Evolutionary conservation across 2,329 filamentous ascomycete genomes (phyloP).

Genomic region (Claviceps cyperi): DNA sequence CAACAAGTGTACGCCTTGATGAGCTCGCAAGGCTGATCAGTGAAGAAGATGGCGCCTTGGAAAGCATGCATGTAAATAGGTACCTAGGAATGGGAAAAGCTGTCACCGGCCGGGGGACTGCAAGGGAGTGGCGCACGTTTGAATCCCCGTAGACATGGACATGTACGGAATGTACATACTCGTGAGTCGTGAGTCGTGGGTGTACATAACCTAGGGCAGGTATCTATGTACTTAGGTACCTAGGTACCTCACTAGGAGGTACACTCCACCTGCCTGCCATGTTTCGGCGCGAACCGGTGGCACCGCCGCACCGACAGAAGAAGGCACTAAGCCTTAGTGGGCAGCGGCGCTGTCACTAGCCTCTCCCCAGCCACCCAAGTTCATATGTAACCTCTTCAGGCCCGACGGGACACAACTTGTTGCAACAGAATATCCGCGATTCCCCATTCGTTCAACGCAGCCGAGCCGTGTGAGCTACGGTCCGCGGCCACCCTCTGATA

Average conservation of each 20-base stretch:
- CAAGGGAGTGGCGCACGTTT: no score
- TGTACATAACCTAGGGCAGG: no score
- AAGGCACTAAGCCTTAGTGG: neutral
- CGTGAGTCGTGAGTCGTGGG: no score
- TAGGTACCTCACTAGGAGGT: no score
- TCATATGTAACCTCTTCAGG: neutral
- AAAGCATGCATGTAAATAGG: no score
- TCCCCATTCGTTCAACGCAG: neutral
- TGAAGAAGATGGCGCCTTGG: neutral
- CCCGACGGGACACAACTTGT: neutral
- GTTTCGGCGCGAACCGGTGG: neutral
- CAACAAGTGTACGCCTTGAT: neutral
- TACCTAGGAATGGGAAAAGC: no score
- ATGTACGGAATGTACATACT: no score
- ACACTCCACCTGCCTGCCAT: neutral
- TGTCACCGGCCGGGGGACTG: no score
- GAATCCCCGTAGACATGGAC: no score
- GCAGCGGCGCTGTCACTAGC: neutral
- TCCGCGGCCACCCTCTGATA: neutral
- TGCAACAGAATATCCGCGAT: neutral
- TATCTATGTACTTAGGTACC: no score
- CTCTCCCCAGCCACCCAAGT: neutral
- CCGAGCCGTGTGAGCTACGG: neutral
- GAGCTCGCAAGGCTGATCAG: neutral
- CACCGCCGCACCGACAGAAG: no score